A percentile compares a stretch with the other conserved stretches of the same genome.
phyloP scores from a whole-genome alignment of 2,329 filamentous ascomycete genomes.

The Mariannaea elegans region DNA sequence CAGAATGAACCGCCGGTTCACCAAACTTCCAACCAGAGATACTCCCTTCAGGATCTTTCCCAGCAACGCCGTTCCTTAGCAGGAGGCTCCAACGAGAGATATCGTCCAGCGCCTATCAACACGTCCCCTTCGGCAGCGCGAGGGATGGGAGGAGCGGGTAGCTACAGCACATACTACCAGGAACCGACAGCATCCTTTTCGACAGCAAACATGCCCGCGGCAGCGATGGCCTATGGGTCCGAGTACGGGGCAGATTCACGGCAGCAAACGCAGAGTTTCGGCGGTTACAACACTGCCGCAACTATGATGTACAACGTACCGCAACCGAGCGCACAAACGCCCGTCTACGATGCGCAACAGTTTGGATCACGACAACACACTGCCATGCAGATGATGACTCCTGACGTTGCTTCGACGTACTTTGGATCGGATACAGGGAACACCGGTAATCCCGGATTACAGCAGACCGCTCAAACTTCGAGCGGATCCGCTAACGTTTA shows the following conservation, averaged over 20 bases:
- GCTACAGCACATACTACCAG: slow-evolving; percentile 68
- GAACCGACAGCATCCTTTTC: slow-evolving; percentile 62
- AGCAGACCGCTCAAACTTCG: slow-evolving; percentile 58
- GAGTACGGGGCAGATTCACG: slow-evolving; percentile 72
- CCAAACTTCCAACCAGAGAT: slow-evolving; percentile 65
- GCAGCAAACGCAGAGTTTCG: slow-evolving; percentile 63
- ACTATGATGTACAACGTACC: slow-evolving; percentile 84
- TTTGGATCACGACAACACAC: slow-evolving; percentile 81
- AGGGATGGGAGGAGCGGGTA: slow-evolving; percentile 64
- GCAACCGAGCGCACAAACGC: slow-evolving; percentile 66
- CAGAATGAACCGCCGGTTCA: slow-evolving; percentile 77
- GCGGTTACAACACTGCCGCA: slow-evolving; percentile 65
- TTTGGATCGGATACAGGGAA: slow-evolving; percentile 59
- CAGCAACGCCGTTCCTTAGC: slow-evolving; percentile 52
- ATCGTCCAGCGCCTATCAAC: slow-evolving; percentile 60
- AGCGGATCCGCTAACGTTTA: slow-evolving; percentile 67
- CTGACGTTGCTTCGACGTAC: slow-evolving; percentile 71
- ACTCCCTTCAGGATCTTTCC: slow-evolving; percentile 59
- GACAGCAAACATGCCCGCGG: slow-evolving; percentile 65
- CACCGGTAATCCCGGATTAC: slow-evolving; percentile 64
- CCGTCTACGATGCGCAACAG: slow-evolving; percentile 80
- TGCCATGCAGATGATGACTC: slow-evolving; percentile 74
- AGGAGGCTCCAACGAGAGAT: slow-evolving; percentile 50
- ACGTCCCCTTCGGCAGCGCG: slow-evolving; percentile 57
- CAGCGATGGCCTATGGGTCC: slow-evolving; percentile 65